phyloP scores from a whole-genome alignment of 352 stramenopile genomes.

The Phytopythium boreale region DNA sequence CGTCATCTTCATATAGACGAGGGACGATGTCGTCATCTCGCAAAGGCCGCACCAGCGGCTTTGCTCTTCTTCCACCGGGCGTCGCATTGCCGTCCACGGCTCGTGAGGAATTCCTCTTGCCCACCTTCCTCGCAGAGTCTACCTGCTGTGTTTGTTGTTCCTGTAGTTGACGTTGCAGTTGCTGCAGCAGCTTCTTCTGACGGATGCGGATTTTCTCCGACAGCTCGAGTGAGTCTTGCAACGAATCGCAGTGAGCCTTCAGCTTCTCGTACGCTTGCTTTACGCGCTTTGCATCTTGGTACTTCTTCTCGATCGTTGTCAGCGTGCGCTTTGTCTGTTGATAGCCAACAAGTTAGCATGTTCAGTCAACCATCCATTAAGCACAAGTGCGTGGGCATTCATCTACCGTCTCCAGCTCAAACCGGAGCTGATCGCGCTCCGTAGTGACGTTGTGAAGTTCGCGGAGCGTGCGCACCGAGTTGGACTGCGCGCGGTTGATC shows the following conservation, averaged over 20 bases:
- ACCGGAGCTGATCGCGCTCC: conserved; percentile 74
- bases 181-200: conserved; percentile 77
- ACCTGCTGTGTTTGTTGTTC: conserved; percentile 1
- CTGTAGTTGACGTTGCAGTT: conserved; percentile 44
- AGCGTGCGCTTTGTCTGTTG: conserved; percentile 45
- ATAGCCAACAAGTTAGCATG: neutral
- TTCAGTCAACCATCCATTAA: neutral
- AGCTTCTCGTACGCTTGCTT: conserved; percentile 68
- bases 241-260: conserved; percentile 64
- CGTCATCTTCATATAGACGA: neutral
- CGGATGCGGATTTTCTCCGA: conserved; percentile 73
- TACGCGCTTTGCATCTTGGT: conserved; percentile 37
- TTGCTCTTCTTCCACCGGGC: neutral
- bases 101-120: neutral
- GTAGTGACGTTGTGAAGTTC: conserved; percentile 66
- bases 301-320: conserved; percentile 40
- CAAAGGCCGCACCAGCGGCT: neutral
- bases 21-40: neutral
- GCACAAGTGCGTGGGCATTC: neutral
- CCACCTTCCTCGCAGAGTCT: conserved; percentile 12
- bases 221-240: conserved; percentile 78
- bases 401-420: conserved; percentile 63
- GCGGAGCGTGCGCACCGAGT: conserved; percentile 28
- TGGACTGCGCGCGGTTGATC: conserved; percentile 11
- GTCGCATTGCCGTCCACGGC: neutral